Evolutionary conservation across 768 basidiomycete genomes (phyloP).

Genomic region (Leccinum boreale): DNA sequence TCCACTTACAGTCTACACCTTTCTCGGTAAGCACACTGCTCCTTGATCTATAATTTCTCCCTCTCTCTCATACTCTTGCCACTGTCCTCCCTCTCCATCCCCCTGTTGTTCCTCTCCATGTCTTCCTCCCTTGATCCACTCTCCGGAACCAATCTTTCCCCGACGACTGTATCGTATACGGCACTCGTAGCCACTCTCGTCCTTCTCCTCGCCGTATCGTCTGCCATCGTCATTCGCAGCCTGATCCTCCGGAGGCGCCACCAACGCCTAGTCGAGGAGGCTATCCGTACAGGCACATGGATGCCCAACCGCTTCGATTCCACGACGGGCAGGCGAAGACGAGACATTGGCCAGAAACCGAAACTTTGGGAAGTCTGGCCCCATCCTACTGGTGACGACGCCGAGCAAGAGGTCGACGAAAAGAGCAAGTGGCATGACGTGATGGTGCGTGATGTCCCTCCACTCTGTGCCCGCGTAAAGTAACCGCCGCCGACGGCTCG

Average conservation of each 20-base stretch:
- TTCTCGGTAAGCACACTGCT: slow-evolving; percentile 25
- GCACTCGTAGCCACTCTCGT: slow-evolving; percentile 61
- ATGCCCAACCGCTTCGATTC: slow-evolving; percentile 31
- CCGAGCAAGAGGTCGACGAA: slow-evolving; percentile 10
- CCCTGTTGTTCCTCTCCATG: slow-evolving; percentile 10
- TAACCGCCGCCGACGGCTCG: neutral
- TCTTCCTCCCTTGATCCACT: slow-evolving; percentile 7
- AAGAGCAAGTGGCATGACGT: slow-evolving; percentile 29
- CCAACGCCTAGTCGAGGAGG: slow-evolving; percentile 56
- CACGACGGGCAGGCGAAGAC: slow-evolving; percentile 15
- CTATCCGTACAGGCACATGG: slow-evolving; percentile 64
- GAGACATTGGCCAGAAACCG: slow-evolving; percentile 32
- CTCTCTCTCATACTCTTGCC: neutral
- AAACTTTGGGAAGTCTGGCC: slow-evolving; percentile 30
- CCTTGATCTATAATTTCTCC: neutral
- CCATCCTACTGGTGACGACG: slow-evolving; percentile 7
- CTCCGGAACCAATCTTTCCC: neutral
- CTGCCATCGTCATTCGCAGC: slow-evolving; percentile 63
- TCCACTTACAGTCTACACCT: slow-evolving; percentile 28
- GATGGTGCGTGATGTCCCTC: slow-evolving; percentile 16
- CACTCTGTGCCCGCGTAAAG: neutral
- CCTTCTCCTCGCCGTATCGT: slow-evolving; percentile 63
- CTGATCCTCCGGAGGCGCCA: slow-evolving; percentile 62
- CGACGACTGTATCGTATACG: slow-evolving; percentile 31
- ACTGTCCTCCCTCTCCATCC: slow-evolving; percentile 11